These are phyloP conservation scores for Talaromyces sp. DNA, from an alignment of 2,329 filamentous ascomycete genomes.

Conservation along the genomic window DNA sequence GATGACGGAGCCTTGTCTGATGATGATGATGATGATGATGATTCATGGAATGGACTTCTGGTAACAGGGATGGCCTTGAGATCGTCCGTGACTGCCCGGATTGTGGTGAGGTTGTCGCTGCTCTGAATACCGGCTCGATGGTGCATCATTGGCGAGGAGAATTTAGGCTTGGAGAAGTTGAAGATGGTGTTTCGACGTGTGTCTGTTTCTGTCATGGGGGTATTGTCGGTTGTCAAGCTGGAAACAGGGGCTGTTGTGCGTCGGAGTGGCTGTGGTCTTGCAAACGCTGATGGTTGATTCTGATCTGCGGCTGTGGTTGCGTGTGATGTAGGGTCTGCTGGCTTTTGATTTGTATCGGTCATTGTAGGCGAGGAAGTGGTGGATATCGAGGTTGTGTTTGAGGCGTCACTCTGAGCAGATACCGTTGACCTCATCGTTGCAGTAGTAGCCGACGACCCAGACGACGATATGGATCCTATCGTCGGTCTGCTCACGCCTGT, in stretches of 20 bases:
- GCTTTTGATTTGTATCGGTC: not conserved
- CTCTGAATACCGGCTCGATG: conserved; percentile 3
- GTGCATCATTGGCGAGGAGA: not conserved
- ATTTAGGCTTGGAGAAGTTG: not conserved
- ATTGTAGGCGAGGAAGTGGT: not conserved
- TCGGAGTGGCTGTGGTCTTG: not conserved
- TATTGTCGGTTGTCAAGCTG: not conserved
- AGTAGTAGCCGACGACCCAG: conserved; percentile 10
- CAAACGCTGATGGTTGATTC: not conserved
- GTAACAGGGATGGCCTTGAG: not conserved
- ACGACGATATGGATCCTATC: not conserved
- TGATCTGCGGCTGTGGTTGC: not conserved
- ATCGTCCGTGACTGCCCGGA: not conserved
- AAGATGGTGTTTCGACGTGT: not conserved
- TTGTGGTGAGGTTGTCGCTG: conserved; percentile 4
- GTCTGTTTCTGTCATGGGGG: not conserved
- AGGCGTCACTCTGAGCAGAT: not conserved
- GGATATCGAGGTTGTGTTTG: not conserved
- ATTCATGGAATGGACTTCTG: not conserved
- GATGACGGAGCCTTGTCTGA: not conserved
- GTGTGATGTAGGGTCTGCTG: not conserved
- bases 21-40: not conserved
- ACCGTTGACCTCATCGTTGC: conserved; percentile 12
- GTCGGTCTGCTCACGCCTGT: not conserved
- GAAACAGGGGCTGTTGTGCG: conserved; percentile 2